phyloP scores from a whole-genome alignment of 257 asterid genomes.

The Solanum sparsipilum region DNA sequence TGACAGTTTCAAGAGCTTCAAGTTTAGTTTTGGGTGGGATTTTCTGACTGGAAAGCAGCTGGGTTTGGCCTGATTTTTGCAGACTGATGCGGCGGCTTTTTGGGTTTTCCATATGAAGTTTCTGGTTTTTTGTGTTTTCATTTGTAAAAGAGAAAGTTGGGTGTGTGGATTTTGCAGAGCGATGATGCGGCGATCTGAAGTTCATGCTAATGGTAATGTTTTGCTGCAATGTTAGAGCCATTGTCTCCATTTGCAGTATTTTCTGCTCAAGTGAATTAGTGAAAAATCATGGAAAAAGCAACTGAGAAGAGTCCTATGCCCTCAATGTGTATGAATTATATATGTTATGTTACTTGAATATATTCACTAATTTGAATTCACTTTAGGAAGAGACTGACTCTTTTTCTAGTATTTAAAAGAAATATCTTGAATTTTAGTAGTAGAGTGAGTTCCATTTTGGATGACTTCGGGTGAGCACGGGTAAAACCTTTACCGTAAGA shows the following conservation, averaged over 20 bases:
- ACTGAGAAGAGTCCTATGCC: neutral
- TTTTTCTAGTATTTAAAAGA: too few species aligned
- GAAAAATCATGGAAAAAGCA: neutral
- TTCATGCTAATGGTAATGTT: neutral
- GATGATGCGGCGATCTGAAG: neutral
- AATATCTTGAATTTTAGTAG: too few species aligned
- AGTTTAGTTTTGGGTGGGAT: constrained; percentile 31
- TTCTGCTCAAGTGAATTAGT: neutral
- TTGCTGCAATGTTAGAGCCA: neutral
- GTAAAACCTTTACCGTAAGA: too few species aligned
- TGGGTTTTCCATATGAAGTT: constrained; percentile 7
- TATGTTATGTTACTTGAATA: neutral
- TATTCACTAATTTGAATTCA: too few species aligned
- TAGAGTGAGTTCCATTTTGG: too few species aligned
- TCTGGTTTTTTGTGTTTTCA: constrained; percentile 10
- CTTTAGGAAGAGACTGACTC: too few species aligned
- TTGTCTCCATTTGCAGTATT: neutral
- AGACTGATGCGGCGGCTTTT: constrained; percentile 17
- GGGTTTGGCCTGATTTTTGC: constrained; percentile 47
- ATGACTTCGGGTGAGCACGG: too few species aligned
- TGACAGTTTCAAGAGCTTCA: constrained; percentile 58
- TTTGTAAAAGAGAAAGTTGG: neutral
- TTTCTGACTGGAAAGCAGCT: constrained; percentile 25
- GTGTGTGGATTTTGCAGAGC: neutral
- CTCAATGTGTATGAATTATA: neutral